Base-by-base conservation (phyloP, 2,329 filamentous ascomycete genomes). In the Trichophyton rubrum region DNA sequence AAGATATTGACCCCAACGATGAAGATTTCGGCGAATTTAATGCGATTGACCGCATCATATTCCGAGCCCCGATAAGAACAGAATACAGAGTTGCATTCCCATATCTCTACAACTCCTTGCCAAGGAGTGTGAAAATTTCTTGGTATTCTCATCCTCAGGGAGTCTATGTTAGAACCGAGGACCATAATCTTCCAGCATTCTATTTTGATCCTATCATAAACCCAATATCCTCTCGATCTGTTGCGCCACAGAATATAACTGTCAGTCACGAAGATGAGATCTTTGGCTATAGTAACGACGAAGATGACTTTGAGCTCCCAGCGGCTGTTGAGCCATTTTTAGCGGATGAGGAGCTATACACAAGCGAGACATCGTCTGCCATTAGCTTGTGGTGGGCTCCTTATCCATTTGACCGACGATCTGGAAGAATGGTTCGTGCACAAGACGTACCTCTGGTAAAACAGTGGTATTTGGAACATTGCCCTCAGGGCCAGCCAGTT, bases 21-120 rank as follows among this genome's bases (percentile, higher is more conserved):
- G 93, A 99, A 73, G 93, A 99, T 71, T 99, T 99, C 75, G 93
- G 93, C 74, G 93, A 99, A 74, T 99, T 99, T 80, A 99, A 99
- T 70, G 93, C 93, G 38, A 99, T 99, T 68, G 93, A 99, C 70
- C 89, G 95, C 67, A 99, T 99, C 75, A 99, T 99, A 67, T 99
- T 99, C 81, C 88, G 93, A 65, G 87, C 88, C 55, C 91, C 92
- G 0, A 95, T 97, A 65, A 85, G 92, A 67, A 99, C 92, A 7
- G 93, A 99, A 75, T 96, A 95, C 69, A 85, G 92, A 53, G 93
- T 99, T 49, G 90, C 90, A 0, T 97, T 89, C 72, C 93, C 93
- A 0, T 96, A 87, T 72, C 80, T 99, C 4, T 99, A 99, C 78
- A 99, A 99, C 72, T 96, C 92, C 17, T 80, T 99, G 4, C 95